phyloP scores from a whole-genome alignment of 768 basidiomycete genomes.

The Cyclocybe cylindracea region DNA sequence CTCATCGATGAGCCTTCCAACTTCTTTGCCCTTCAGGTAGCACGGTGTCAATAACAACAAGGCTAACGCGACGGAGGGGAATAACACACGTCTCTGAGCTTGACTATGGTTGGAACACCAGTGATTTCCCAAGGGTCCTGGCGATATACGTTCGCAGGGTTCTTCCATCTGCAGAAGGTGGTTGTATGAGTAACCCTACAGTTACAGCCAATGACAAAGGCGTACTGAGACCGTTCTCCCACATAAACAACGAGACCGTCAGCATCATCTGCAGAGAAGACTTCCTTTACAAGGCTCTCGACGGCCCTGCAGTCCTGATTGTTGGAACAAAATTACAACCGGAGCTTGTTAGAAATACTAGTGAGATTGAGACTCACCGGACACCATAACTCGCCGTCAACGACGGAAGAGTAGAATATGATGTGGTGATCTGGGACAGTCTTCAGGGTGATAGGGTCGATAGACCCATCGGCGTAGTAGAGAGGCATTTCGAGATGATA shows the following conservation, averaged over 20 bases:
- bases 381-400: slow-evolving; percentile 69
- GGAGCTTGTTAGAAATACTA: neutral
- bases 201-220: neutral
- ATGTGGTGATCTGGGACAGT: slow-evolving; percentile 51
- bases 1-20: slow-evolving; percentile 42
- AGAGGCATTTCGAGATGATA: slow-evolving; percentile 48
- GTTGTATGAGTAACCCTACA: neutral
- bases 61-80: slow-evolving; percentile 3
- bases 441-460: slow-evolving; percentile 36
- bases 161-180: slow-evolving; percentile 61
- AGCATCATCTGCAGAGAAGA: slow-evolving; percentile 50
- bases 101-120: slow-evolving; percentile 68
- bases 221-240: slow-evolving; percentile 65
- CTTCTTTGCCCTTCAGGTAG: slow-evolving; percentile 35
- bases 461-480: slow-evolving; percentile 34
- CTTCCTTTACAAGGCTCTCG: slow-evolving; percentile 51
- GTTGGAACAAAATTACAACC: neutral
- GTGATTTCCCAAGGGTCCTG: slow-evolving; percentile 61
- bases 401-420: slow-evolving; percentile 72
- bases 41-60: slow-evolving; percentile 3
- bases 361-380: slow-evolving; percentile 48
- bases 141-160: slow-evolving; percentile 56
- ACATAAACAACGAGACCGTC: slow-evolving; percentile 67
- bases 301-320: slow-evolving; percentile 65
- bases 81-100: slow-evolving; percentile 52